Base-by-base conservation (phyloP, 495 filamentous ascomycete genomes). In the Penicillium salamii region DNA sequence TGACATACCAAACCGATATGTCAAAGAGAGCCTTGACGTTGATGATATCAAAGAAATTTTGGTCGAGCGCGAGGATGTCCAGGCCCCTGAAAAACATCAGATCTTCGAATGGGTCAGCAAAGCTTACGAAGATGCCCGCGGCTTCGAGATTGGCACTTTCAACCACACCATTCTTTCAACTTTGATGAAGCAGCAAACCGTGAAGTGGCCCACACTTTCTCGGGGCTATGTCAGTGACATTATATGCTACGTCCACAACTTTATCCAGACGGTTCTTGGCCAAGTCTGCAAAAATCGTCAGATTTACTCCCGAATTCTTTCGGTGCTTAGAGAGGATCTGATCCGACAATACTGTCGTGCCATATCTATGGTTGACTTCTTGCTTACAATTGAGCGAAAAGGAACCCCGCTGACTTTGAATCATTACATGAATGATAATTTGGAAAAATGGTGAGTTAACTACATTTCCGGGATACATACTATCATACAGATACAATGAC, bases 151-250 rank as follows among this genome's bases (percentile, higher is more conserved):
- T 5, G 65, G 66, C 0, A 65, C 59, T 1, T 69, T 78, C 50
- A 62, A 72, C 19, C 33, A 56, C 4, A 53, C 61, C 0, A 39
- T 84, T 0, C 51, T 80, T 8, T 57, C 67, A 0, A 71, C 55
- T 8, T 62, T 74, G 7, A 79, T 81, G 59, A 73, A 70, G 17
- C 70, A 80, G 32, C 79, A 85, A 50, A 77, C 79, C 0, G 56
- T 36, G 12, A 81, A 81, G 21, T 85, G 81, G 81, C 55, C 67
- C 0, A 31, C 23, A 1, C 64, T 85, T 7, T 72, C 77, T 0
- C 38, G 63, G 9, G 61, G 58, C 0, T 76, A 82, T 46, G 62
- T 79, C 18, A 71, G 65, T 32, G 53, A 67, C 12, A 55, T 77
- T 5, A 71, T 82, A 17, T 31, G 46, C 8, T 26, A 62, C 3